These are phyloP conservation scores for Silene coronaria DNA, from an alignment of 179 eudicot genomes.

Conservation along the genomic window DNA sequence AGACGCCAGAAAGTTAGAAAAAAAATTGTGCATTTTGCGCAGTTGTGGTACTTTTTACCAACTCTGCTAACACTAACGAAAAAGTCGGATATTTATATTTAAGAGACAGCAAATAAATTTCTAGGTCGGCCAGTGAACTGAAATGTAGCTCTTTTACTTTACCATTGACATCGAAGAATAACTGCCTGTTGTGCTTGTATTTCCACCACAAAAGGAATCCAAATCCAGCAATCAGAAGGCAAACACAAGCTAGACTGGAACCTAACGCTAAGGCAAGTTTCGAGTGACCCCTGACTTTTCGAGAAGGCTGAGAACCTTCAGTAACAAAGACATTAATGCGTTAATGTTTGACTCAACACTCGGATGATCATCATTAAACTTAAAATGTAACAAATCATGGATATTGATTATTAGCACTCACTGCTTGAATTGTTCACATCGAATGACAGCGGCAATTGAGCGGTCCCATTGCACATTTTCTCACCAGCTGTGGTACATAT, in stretches of 20 bases:
- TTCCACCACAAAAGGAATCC: slow-evolving; percentile 79
- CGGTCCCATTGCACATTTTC: slow-evolving; percentile 66
- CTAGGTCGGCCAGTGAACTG: background rate
- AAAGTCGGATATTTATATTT: no score
- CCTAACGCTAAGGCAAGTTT: slow-evolving; percentile 75
- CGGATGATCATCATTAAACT: background rate
- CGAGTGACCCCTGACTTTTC: slow-evolving; percentile 43
- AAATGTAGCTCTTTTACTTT: slow-evolving; percentile 4
- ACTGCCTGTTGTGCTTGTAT: slow-evolving; percentile 51
- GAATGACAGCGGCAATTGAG: slow-evolving; percentile 70
- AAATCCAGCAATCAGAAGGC: slow-evolving; percentile 55
- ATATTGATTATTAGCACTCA: slow-evolving; percentile 29
- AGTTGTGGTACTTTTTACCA: no score
- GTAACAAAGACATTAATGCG: slow-evolving; percentile 2
- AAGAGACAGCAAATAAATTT: no score
- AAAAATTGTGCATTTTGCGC: no score
- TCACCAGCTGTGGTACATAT: slow-evolving; percentile 72
- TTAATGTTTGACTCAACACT: slow-evolving; percentile 2
- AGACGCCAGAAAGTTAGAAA: no score
- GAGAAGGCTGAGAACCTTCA: slow-evolving; percentile 44
- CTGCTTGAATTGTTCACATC: slow-evolving; percentile 47
- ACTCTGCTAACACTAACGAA: no score
- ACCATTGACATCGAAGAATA: slow-evolving; percentile 74
- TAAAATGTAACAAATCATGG: background rate
- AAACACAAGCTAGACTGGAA: slow-evolving; percentile 67